Base-by-base conservation (phyloP, 2,329 filamentous ascomycete species). In the Decorospora gaudefroyi region DNA sequence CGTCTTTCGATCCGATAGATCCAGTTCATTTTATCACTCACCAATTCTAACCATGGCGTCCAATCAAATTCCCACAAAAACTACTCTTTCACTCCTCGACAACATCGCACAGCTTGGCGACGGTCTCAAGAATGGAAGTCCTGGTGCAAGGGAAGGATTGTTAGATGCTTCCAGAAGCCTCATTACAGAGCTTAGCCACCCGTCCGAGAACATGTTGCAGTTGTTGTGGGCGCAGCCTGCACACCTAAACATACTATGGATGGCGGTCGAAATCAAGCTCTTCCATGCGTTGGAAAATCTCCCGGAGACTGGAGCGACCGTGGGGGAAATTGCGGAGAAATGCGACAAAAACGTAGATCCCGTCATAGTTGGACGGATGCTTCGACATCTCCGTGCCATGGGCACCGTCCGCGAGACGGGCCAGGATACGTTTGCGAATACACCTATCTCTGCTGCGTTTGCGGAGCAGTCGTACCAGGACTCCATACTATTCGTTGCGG, bases 371-470 rank as follows among this genome's bases (percentile, higher is more conserved):
- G 58, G 48, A 3, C 56, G 59, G 36, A 60, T 64, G 57, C 51
- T 64, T 6, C 56, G 59, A 7, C 61, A 64, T 45, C 54, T 64
- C n/a, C 53, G 59, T 6, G 58, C 61, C 35, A 61, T 59, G 51
- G 33, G 49, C 12, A 61, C 58, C 0, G 31, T 63, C 1, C 51
- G 37, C 13, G 59, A 61, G 17, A 56, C 53, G 0, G 59, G 49
- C 0, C 53, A 54, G 0, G 41, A 54, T 16, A 53, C 47, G 0
- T 64, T 57, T 29, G 53, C 56, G 3, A 51, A 54, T 1, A 60
- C 57, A 8, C 36, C 47, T 0, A 52, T 46, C 1, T 57, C 59
- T 3, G 43, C 22, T 11, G 50, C 55, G 1, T 60, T 55, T 25
- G 50, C 57, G 4, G 41, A 51, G 12, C 37, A 23, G 11, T 47